Conservation (phyloP, 164 flowering plant species). For the Amborella trichopoda region DNA sequence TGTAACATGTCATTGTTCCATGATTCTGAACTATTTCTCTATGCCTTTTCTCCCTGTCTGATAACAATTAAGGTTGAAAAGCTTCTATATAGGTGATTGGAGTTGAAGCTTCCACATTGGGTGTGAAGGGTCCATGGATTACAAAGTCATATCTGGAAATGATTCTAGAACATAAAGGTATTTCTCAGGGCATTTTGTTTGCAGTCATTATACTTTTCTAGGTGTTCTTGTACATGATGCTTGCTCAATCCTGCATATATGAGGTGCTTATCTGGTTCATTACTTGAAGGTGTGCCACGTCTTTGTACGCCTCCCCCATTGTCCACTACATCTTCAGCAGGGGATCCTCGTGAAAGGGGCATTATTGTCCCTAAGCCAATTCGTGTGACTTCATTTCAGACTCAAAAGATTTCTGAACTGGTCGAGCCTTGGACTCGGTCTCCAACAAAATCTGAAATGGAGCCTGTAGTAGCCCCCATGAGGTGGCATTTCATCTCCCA, state of each 20-base stretch:
- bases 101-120: slow-evolving; percentile 63
- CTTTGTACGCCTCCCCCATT: slow-evolving; percentile 86
- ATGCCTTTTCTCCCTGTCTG: too few relatives aligned
- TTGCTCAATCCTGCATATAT: too few relatives aligned
- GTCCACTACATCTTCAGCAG: slow-evolving; percentile 21
- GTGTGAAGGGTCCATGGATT: slow-evolving; percentile 87
- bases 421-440: slow-evolving; percentile 99
- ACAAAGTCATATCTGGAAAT: slow-evolving; percentile 93
- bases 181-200: too few relatives aligned
- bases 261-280: too few relatives aligned
- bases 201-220: too few relatives aligned
- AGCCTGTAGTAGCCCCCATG: slow-evolving; percentile 72
- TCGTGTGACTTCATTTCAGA: slow-evolving; percentile 54
- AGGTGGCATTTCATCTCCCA: slow-evolving; percentile 74
- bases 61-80: slow-evolving; percentile 1
- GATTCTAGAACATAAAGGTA: slow-evolving; percentile 90
- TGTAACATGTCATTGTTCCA: too few relatives aligned
- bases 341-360: slow-evolving; percentile 36
- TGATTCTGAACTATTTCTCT: too few relatives aligned
- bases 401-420: slow-evolving; percentile 61
- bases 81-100: slow-evolving; percentile 58
- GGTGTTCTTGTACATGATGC: too few relatives aligned
- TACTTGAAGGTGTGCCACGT: slow-evolving; percentile 82
- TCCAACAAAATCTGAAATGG: slow-evolving; percentile 89
- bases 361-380: slow-evolving; percentile 75